Base-by-base conservation (phyloP, 768 basidiomycete species). In the Leccinum olivaceopallidum region DNA sequence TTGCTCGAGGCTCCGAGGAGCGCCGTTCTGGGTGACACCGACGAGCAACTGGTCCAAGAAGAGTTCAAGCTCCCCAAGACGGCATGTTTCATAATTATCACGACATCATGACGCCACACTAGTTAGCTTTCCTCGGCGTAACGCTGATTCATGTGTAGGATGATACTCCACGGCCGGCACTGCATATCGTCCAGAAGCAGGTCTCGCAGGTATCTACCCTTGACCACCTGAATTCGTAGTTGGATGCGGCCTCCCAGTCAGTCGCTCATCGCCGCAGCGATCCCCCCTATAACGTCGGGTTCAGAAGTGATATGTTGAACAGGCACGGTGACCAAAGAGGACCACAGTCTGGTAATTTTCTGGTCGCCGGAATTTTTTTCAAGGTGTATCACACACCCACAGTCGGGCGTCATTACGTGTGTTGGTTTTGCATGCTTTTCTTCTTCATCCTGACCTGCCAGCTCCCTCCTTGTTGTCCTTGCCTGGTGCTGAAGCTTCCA, bases 361-460 rank as follows among this genome's bases (percentile, higher is more conserved):
- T 85, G 84, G 81, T 71, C 0, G 56, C 70, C 54, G 54, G 66
- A n/a, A 39, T 14, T 75, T 73, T 58, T 83, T 79, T 60, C 71
- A 81, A 62, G 81, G 81, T 50, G 73, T 13, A 13, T 70, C 58
- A 71, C 73, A 7, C 52, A 20, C 7, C 57, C 69, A 8, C 81
- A 83, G 60, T 83, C 81, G 80, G 83, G 83, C 24, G 81, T 85
- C 59, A 76, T 83, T 22, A 63, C 67, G 87, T 89, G 84, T 88
- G 85, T 69, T 89, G 85, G 82, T 85, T 83, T 66, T 80, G 85
- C 51, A 86, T 86, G 83, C 79, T 83, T 20, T 86, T 88, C 77
- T 86, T 88, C 77, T 86, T 88, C 73, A 78, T 88, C 67, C 82
- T 89, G 59, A 86, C 85, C 8, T 80, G 82, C 13, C 88, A 5